Base-by-base conservation (phyloP, 1,139 yeast genomes). In the Debaryomyces psychrophilus region DNA sequence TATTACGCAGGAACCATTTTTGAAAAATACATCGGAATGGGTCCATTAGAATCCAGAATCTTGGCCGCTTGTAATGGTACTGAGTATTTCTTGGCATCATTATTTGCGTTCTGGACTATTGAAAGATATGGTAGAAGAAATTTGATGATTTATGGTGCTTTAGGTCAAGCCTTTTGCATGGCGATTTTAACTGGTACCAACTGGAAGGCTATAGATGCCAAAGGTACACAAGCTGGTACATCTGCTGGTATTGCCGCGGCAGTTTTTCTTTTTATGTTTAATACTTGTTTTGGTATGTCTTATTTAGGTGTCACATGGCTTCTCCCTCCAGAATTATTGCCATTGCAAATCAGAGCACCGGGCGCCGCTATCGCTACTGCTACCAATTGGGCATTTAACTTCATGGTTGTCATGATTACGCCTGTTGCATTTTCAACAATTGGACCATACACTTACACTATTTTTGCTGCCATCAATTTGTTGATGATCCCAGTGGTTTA, bases 251-350 rank as follows among this genome's bases (percentile, higher is more conserved):
- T 68, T 51, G 75, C 63, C 2, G 71, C 76, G 3, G 73, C 76
- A 1, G 63, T 69, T 1, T 64, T 68, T 47, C 59, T 71, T 44
- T 71, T 70, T 46, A 70, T 64, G 8, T 71, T 47, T 60, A 77
- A 76, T 54, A 60, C 71, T 31, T 77, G 77, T 68, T 77, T 77
- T 51, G 82, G 81, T 8, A 68, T 77, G 58, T 77, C 81, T 45
- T 74, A 77, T 64, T 69, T 79, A 50, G 81, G 81, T 29, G 67
- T 78, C 64, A 78, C 82, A 52, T 76, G 81, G 74, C 68, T 81
- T 45, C 78, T 79, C 63, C 82, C 82, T 40, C 81, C 84, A 43
- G 86, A 81, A 64, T 76, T 81, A 46, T 72, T 79, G 57, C 83
- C 85, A 14, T 69, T 79, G 63, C 71, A 77, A 61, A 76, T 81